Evolutionary conservation across 768 basidiomycete genomes (phyloP), one percentile per base, ranked within the genome.

Genomic region (Leucosporidium creatinivorum): DNA sequence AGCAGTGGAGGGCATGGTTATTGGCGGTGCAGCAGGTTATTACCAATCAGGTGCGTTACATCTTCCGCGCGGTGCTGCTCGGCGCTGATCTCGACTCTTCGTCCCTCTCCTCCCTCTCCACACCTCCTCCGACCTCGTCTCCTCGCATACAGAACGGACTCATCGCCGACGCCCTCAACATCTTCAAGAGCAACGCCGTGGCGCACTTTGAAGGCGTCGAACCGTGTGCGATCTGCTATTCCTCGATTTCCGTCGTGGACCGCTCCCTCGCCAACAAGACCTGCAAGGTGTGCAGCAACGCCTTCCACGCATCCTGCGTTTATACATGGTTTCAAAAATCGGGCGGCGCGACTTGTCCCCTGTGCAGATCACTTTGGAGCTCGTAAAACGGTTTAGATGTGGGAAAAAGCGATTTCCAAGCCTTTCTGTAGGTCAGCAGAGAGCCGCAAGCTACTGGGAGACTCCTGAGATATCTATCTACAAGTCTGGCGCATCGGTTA

Each of bases 211-310:
- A 94, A 70, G 94, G 94, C 9, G 88, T 93, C 77, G 89, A 89
- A 3, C 92, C 94, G 73, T 99, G 96, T 78, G 91, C 94, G 1
- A 97, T 99, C 67, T 94, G 92, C 75, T 94, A 93, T 77, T 91
- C 89, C 88, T 64, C 73, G 58, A 70, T 75, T 36, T 61, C 68
- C 8, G 68, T 63, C 54, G 87, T 86, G 79, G 96, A 98, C 75
- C 87, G 88, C 1, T 86, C 84, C 59, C 81, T 98, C 19, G 94
- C 96, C 0, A 85, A 85, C 73, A 93, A 93, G 75, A 87, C 90
- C 1, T 99, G 94, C 80, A 87, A 85, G 78, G 72, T 69, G 30
- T 76, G 75, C 71, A 60, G 61, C 49, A 71, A 73, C 58, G 57
- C n/a, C 25, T 76, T 76, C 70, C 75, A 76, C 51, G 72, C 75